A percentile compares a stretch with the other conserved stretches of the same genome.
Conservation (phyloP, 2,329 filamentous ascomycete genomes). For the Incumbomyces delicatus region DNA sequence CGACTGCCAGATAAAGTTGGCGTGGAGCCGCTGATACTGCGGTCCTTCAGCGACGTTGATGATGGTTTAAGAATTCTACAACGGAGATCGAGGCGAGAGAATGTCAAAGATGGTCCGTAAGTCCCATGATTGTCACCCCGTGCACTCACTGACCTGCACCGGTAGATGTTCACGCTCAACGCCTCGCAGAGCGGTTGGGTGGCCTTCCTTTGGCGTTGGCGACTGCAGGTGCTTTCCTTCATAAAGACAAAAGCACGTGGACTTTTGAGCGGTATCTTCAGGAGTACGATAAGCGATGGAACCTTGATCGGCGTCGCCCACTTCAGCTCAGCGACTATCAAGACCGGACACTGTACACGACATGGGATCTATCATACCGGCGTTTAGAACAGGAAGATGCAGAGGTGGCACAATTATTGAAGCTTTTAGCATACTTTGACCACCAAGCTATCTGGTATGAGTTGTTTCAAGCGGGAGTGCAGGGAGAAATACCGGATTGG, state of each 20-base stretch:
- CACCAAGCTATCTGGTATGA: constrained; percentile 38
- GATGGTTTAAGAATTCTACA: constrained; percentile 11
- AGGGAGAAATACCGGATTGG: constrained; percentile 17
- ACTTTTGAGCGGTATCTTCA: not conserved
- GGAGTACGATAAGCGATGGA: constrained; percentile 1
- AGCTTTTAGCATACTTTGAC: constrained; percentile 36
- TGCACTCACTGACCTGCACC: not conserved
- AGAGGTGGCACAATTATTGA: constrained; percentile 27
- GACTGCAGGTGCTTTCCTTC: constrained; percentile 37
- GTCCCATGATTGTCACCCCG: not conserved
- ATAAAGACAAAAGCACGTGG: constrained; percentile 28
- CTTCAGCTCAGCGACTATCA: constrained; percentile 6
- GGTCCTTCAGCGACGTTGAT: constrained; percentile 1
- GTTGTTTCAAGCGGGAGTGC: constrained; percentile 23
- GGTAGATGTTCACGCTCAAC: constrained; percentile 9
- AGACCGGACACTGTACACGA: too few species aligned
- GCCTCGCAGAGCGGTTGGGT: constrained; percentile 29
- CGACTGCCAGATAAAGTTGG: constrained; percentile 9
- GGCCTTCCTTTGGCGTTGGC: constrained; percentile 40
- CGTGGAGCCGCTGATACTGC: constrained; percentile 6
- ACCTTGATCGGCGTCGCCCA: constrained; percentile 11
- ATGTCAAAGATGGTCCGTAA: constrained; percentile 10
- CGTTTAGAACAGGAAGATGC: constrained; percentile 7
- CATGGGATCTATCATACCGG: constrained; percentile 15
- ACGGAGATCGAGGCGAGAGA: constrained; percentile 7